These are phyloP conservation scores for Rhexocercosporidium sp. DNA, from an alignment of 2,329 filamentous ascomycete genomes.

Conservation along the genomic window DNA sequence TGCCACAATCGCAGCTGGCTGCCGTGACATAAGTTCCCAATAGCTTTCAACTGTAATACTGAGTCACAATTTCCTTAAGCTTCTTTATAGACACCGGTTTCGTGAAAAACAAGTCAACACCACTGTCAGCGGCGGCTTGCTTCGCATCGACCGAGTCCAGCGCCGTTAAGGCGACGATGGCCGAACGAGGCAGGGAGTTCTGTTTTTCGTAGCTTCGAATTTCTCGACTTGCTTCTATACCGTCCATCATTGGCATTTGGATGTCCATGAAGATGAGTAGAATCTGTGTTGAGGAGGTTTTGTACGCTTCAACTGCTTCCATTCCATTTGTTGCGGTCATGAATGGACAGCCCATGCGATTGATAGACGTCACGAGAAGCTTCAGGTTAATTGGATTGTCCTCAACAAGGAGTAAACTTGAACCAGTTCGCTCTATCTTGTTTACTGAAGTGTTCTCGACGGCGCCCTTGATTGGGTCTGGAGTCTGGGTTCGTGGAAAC, in stretches of 20 bases:
- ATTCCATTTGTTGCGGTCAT: constrained; percentile 33
- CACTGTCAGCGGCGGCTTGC: constrained; percentile 53
- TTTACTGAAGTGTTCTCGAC: not conserved
- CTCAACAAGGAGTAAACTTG: constrained; percentile 40
- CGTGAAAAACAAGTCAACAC: constrained; percentile 57
- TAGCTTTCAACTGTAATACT: not conserved
- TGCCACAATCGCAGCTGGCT: not conserved
- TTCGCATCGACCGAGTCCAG: constrained; percentile 52
- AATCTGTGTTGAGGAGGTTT: constrained; percentile 1
- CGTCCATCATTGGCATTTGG: constrained; percentile 59
- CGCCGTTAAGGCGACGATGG: constrained; percentile 56
- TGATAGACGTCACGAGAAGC: constrained; percentile 29
- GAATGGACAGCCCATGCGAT: constrained; percentile 31
- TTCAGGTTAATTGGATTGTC: constrained; percentile 46
- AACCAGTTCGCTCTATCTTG: not conserved
- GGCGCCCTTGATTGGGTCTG: not conserved
- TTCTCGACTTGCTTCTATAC: constrained; percentile 37
- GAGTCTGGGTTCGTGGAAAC: not conserved
- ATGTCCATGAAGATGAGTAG: constrained; percentile 56
- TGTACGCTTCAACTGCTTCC: constrained; percentile 16
- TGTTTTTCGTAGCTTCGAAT: constrained; percentile 19
- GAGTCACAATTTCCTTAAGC: not conserved
- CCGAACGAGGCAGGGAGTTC: constrained; percentile 40
- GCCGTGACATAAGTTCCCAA: not conserved
- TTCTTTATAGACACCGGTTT: constrained; percentile 49